Percentiles rank a stretch among this genome's conserved stretches.
phyloP scores from a whole-genome alignment of 83 land plant species.

The Picea mariana region DNA sequence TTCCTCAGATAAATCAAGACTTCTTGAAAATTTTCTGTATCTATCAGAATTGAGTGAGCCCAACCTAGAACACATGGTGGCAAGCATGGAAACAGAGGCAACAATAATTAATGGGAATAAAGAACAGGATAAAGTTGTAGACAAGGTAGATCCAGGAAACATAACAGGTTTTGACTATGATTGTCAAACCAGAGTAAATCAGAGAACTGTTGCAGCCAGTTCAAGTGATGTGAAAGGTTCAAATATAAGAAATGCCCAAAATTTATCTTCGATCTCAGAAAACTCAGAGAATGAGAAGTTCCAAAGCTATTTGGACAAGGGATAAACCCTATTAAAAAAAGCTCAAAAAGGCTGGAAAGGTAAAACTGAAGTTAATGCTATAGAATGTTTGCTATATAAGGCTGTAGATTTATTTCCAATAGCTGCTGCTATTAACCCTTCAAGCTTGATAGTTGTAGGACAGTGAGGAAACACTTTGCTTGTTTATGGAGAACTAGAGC shows the following conservation, averaged over 20 bases:
- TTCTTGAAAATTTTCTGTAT: neutral
- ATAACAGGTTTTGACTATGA: neutral
- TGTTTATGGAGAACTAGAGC: conserved; percentile 83
- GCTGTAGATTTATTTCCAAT: conserved; percentile 57
- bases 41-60: neutral
- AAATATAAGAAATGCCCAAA: neutral
- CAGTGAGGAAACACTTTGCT: conserved; percentile 80
- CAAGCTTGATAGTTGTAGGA: conserved; percentile 74
- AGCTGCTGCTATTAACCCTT: conserved; percentile 57
- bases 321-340: conserved; percentile 45
- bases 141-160: neutral
- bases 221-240: neutral
- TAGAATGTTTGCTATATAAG: conserved; percentile 56
- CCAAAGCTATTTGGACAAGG: conserved; percentile 46
- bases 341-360: conserved; percentile 51
- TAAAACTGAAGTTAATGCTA: conserved; percentile 40
- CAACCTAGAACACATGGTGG: neutral
- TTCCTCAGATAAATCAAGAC: neutral
- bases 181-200: neutral
- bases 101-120: neutral
- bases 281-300: conserved; percentile 29
- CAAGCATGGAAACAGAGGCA: neutral
- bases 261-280: neutral
- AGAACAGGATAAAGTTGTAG: neutral
- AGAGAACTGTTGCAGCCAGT: neutral